Evolutionary conservation across 768 basidiomycete genomes (phyloP), one percentile per base, ranked within the genome.

Genomic region (Udeniomyces megalosporus): DNA sequence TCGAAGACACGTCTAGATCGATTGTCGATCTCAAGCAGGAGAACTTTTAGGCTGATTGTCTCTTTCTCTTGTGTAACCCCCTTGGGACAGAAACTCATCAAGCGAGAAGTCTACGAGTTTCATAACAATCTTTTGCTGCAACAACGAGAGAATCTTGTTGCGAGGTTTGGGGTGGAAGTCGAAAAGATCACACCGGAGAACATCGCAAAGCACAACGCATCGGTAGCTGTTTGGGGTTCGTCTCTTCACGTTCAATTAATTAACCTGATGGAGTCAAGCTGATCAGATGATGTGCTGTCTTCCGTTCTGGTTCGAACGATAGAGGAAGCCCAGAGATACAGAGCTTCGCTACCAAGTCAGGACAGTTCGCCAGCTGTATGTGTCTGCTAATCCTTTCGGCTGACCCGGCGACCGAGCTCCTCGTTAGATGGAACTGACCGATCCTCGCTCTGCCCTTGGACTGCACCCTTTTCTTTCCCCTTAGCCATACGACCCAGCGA

Each of bases 81-180:
- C 35, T 15, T 5, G 17, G n/a, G n/a, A n/a, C 60, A 92, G 86
- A 96, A 95, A 83, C 80, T 96, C 50, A 86, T 91, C 73, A 90
- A 90, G 71, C 82, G 89, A 7, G 86, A 86, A n/a, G 81, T 91
- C 14, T 91, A 84, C 74, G 70, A 73, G 0, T 84, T 85, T 10
- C 89, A 92, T 68, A 77, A 80, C 59, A 77, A 78, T 46, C 76
- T 86, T 29, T 76, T 92, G 4, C 76, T 78, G 0, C 78, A 82
- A 60, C 78, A 82, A 49, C 86, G 90, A 71, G 83, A 85, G 0
- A 78, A 79, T 31, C 74, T 88, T 0, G 75, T 95, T 3, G 75
- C 73, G 4, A 80, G 85, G 68, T 79, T 96, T 4, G 75, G 75
- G 48, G 72, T 73, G 10, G 75, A 84, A 44, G 83, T 88, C 0